These are phyloP conservation scores for Xylaria sp. DNA, from an alignment of 2,329 filamentous ascomycete species.

Conservation along the genomic window DNA sequence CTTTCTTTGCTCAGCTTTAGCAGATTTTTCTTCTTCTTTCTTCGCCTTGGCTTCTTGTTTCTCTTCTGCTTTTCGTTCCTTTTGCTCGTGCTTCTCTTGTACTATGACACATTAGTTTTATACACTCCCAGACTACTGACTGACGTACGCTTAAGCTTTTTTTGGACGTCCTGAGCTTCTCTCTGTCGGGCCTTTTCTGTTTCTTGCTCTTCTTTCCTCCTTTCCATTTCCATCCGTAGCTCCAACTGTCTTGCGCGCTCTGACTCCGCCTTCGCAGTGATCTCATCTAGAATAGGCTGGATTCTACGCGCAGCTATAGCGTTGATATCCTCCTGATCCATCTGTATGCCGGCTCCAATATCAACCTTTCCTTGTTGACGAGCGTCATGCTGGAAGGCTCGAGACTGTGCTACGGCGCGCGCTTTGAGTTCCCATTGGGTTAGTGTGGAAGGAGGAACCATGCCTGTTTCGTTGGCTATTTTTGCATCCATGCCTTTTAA, in stretches of 20 bases:
- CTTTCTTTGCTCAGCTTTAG: constrained; percentile 65
- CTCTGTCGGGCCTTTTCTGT: constrained; percentile 61
- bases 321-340: constrained; percentile 82
- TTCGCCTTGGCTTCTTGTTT: constrained; percentile 54
- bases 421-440: constrained; percentile 85
- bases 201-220: constrained; percentile 69
- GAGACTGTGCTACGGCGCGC: constrained; percentile 73
- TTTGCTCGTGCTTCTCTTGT: constrained; percentile 61
- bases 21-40: constrained; percentile 64
- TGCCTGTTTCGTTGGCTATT: constrained; percentile 80
- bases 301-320: constrained; percentile 80
- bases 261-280: constrained; percentile 79
- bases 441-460: constrained; percentile 73
- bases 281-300: constrained; percentile 86
- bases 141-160: constrained; percentile 68
- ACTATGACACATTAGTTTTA: constrained; percentile 50
- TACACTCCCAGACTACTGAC: background rate
- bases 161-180: constrained; percentile 65
- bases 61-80: constrained; percentile 60
- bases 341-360: constrained; percentile 83
- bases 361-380: constrained; percentile 68
- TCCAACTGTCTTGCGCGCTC: constrained; percentile 75
- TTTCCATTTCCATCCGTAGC: constrained; percentile 71
- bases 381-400: constrained; percentile 69
- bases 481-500: constrained; percentile 85